These are phyloP conservation scores for Nemania diffusa DNA, from an alignment of 2,329 filamentous ascomycete species.

Conservation along the genomic window DNA sequence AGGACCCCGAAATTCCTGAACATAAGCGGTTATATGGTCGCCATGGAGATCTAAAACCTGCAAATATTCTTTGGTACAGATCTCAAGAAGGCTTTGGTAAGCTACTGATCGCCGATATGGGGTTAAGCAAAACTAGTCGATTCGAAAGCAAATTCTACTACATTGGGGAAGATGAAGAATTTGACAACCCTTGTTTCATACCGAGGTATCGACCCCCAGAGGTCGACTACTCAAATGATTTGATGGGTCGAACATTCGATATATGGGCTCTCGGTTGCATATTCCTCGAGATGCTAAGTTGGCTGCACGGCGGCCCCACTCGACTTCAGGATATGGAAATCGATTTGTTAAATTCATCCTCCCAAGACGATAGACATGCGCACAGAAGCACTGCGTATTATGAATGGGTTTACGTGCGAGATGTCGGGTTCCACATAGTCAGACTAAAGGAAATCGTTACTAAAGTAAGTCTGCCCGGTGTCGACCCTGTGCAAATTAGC, in stretches of 20 bases:
- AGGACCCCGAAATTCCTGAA: neutral
- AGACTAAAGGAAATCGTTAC: constrained; percentile 10
- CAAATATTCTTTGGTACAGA: constrained; percentile 28
- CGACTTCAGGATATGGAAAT: neutral
- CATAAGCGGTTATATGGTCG: constrained; percentile 9
- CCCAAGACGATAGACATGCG: no score
- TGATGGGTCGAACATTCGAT: constrained; percentile 15
- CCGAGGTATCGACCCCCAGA: constrained; percentile 20
- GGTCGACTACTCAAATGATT: neutral
- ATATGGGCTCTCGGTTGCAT: constrained; percentile 23
- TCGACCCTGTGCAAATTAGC: neutral
- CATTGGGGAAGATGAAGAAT: accelerated
- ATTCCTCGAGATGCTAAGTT: constrained; percentile 14
- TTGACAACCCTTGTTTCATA: neutral
- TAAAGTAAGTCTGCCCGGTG: neutral
- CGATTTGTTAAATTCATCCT: neutral
- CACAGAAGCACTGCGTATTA: neutral
- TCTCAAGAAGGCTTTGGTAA: constrained; percentile 1
- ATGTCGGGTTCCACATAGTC: neutral
- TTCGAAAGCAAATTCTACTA: constrained; percentile 6
- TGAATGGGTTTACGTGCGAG: constrained; percentile 18
- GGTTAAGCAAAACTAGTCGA: constrained; percentile 14
- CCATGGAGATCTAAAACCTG: constrained; percentile 30
- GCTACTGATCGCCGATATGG: constrained; percentile 32
- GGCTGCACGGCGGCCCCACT: neutral